These are phyloP conservation scores for Amoebophrya sp. DNA, from an alignment of 169 alveolate genomes.

Conservation along the genomic window DNA sequence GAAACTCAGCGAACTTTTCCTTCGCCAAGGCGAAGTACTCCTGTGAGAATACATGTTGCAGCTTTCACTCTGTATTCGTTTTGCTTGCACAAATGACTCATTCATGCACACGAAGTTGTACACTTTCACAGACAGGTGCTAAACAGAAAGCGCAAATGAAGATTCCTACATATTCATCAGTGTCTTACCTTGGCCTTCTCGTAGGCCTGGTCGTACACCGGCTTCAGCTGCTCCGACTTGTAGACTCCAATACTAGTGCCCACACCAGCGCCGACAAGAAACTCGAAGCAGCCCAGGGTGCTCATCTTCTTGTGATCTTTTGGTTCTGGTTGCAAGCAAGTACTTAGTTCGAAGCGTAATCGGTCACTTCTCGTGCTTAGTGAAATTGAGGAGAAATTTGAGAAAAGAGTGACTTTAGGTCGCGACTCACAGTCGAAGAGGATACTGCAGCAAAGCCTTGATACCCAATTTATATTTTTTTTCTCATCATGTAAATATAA, in stretches of 20 bases:
- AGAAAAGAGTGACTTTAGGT: too few relatives aligned
- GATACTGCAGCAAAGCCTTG: too few relatives aligned
- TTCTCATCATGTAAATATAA: too few relatives aligned
- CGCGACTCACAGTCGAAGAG: too few relatives aligned
- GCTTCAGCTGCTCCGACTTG: neutral
- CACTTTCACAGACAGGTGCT: neutral
- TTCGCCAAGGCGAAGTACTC: neutral
- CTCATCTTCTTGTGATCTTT: too few relatives aligned
- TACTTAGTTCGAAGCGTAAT: too few relatives aligned
- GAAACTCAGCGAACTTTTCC: neutral
- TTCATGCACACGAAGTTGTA: neutral
- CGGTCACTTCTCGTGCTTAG: too few relatives aligned
- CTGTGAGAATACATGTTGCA: neutral
- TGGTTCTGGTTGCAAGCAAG: too few relatives aligned
- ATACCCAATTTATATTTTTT: too few relatives aligned
- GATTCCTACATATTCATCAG: neutral
- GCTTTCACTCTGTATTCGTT: neutral
- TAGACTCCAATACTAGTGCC: neutral
- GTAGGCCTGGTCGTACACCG: neutral
- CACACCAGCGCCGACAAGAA: neutral
- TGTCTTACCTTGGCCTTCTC: neutral
- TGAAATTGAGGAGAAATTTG: too few relatives aligned
- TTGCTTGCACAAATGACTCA: neutral
- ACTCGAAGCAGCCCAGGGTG: neutral
- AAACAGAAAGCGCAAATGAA: neutral